These are phyloP conservation scores for Eutreptiella sp. DNA, from an alignment of 208 protist genomes.

Conservation along the genomic window DNA sequence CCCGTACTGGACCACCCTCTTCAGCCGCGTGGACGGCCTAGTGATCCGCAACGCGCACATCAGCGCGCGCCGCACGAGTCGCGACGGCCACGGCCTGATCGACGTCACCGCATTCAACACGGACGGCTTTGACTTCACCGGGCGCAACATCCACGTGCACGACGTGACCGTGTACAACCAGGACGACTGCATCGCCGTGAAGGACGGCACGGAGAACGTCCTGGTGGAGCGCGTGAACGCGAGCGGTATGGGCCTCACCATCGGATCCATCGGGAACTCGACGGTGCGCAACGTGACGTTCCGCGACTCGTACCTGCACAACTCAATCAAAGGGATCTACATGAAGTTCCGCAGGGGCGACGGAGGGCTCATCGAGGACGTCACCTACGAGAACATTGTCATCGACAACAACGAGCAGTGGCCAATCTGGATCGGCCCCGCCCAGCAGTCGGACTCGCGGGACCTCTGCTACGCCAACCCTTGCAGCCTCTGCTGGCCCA, in stretches of 20 bases:
- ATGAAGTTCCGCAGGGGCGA: constrained; percentile 34
- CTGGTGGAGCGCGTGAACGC: constrained; percentile 46
- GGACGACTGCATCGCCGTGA: constrained; percentile 51
- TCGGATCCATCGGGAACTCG: constrained; percentile 41
- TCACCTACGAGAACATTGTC: constrained; percentile 48
- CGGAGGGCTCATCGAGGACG: constrained; percentile 29
- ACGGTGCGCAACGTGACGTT: constrained; percentile 54
- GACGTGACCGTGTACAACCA: constrained; percentile 50
- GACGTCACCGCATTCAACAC: constrained; percentile 52
- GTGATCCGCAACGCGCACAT: constrained; percentile 41
- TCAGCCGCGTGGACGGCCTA: constrained; percentile 34
- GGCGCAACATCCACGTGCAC: constrained; percentile 45
- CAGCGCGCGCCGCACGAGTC: constrained; percentile 33
- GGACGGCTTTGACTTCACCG: constrained; percentile 50
- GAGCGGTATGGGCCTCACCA: constrained; percentile 43
- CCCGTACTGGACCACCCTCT: constrained; percentile 41
- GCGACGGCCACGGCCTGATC: constrained; percentile 36
- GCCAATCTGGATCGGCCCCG: constrained; percentile 49
- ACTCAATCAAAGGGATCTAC: constrained; percentile 52
- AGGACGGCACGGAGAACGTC: constrained; percentile 46
- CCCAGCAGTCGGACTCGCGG: constrained; percentile 41
- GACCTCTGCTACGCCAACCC: constrained; percentile 35
- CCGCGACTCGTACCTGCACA: constrained; percentile 41
- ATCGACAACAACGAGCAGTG: constrained; percentile 39
- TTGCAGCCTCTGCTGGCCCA: constrained; percentile 35